A percentile compares a stretch with the other conserved stretches of the same genome.
Conservation (phyloP, 257 asterid species). For the Thymus mandschuricus region DNA sequence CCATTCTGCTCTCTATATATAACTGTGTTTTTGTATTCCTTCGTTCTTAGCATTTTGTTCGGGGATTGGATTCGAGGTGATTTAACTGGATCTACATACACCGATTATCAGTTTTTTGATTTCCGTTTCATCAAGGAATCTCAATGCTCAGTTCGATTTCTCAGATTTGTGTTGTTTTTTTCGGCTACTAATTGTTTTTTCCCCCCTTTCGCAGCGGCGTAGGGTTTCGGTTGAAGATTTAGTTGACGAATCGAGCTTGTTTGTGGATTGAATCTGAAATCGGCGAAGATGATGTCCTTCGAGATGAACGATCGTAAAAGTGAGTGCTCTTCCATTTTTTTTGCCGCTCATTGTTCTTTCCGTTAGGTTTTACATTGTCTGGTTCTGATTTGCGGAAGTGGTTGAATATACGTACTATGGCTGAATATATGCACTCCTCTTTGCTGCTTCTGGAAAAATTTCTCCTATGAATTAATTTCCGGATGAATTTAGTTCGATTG, state of each 20-base stretch:
- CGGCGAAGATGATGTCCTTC: constrained; percentile 66
- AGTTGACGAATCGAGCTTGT: constrained; percentile 15
- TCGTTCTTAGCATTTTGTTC: not conserved
- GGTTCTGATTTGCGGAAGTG: constrained; percentile 1
- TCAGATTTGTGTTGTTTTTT: not conserved
- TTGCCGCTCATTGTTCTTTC: not conserved
- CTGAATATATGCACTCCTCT: not conserved
- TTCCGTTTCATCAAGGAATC: not conserved
- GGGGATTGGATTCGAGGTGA: constrained; percentile 29
- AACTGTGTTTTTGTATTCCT: not conserved
- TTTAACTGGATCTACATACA: constrained; percentile 29
- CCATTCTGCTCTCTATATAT: not conserved
- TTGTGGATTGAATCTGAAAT: constrained; percentile 37
- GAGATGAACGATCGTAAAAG: constrained; percentile 90
- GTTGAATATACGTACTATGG: constrained; percentile 9
- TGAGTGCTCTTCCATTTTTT: constrained; percentile 37
- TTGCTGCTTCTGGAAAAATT: not conserved
- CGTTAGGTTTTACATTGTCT: not conserved
- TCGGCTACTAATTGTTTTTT: constrained; percentile 12
- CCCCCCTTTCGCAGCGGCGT: constrained; percentile 25
- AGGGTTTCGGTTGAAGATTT: constrained; percentile 31
- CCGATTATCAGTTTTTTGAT: not conserved
- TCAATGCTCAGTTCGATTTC: not conserved
- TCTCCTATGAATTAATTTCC: not conserved
- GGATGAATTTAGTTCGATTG: not conserved